phyloP scores from a whole-genome alignment of 2,329 filamentous ascomycete species.

The Leptographium flavum region DNA sequence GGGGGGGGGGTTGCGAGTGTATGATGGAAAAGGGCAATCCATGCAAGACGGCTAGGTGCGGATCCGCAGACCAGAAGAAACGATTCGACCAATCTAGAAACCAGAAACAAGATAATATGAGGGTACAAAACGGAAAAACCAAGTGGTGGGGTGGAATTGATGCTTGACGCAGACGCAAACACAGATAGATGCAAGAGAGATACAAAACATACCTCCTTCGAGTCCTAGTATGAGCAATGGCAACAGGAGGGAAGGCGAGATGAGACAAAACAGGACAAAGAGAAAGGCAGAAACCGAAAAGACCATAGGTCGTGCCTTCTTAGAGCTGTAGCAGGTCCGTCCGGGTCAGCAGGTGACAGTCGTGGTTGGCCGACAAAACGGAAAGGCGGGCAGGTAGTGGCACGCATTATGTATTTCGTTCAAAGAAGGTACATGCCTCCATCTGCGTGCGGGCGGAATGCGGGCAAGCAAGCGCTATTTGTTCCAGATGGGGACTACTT shows the following conservation, averaged over 20 bases:
- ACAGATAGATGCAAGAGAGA: too few species aligned
- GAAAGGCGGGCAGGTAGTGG: background rate
- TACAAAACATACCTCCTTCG: too few species aligned
- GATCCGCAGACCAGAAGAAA: background rate
- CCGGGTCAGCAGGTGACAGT: background rate
- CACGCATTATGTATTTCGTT: background rate
- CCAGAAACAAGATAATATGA: background rate
- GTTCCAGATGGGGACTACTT: background rate
- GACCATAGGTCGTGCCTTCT: too few species aligned
- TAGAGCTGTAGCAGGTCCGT: too few species aligned
- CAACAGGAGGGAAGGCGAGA: too few species aligned
- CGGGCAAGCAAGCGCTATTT: background rate
- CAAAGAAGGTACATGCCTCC: background rate
- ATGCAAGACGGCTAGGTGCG: background rate
- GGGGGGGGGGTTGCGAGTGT: background rate
- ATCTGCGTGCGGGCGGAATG: background rate
- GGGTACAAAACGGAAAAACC: background rate
- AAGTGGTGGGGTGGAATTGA: background rate
- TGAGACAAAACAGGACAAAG: too few species aligned
- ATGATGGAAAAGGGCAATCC: background rate
- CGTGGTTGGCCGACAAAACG: background rate
- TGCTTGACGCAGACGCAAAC: too few species aligned
- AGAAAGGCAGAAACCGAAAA: too few species aligned
- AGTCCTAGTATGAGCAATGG: too few species aligned
- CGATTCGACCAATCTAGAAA: background rate